Conservation (phyloP, 2,329 filamentous ascomycete species). For the Aspergillus novofumigatus region DNA sequence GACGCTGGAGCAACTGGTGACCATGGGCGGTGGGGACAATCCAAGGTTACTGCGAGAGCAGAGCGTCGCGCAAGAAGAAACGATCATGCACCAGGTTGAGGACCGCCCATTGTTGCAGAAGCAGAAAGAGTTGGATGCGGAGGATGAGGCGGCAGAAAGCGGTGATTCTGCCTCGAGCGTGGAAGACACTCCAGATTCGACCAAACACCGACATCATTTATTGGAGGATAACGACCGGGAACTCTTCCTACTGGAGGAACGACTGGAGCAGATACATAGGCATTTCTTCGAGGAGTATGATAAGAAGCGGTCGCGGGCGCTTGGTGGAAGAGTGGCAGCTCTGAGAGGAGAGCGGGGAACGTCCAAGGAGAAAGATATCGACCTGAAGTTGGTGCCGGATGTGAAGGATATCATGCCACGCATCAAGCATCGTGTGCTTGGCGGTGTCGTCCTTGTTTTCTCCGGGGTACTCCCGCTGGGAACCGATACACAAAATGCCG, state of each 20-base stretch:
- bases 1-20: conserved; percentile 70
- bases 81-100: conserved; percentile 80
- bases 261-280: conserved; percentile 70
- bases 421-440: conserved; percentile 73
- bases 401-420: conserved; percentile 77
- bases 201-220: conserved; percentile 63
- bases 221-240: conserved; percentile 86
- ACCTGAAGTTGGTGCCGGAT: conserved; percentile 69
- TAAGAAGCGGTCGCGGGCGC: conserved; percentile 41
- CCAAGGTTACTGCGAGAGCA: conserved; percentile 67
- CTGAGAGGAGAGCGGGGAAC: conserved; percentile 46
- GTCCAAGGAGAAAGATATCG: conserved; percentile 42
- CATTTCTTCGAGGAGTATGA: conserved; percentile 84
- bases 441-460: conserved; percentile 74
- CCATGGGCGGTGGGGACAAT: conserved; percentile 69
- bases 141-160: conserved; percentile 63
- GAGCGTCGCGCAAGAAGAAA: conserved; percentile 78
- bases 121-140: conserved; percentile 85
- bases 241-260: conserved; percentile 69
- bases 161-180: conserved; percentile 43
- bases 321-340: conserved; percentile 47
- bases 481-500: conserved; percentile 71
- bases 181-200: conserved; percentile 36
- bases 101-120: conserved; percentile 87
- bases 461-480: conserved; percentile 86